These are phyloP conservation scores for Endoconidiophora laricicola DNA, from an alignment of 2,329 filamentous ascomycete species.

Conservation along the genomic window DNA sequence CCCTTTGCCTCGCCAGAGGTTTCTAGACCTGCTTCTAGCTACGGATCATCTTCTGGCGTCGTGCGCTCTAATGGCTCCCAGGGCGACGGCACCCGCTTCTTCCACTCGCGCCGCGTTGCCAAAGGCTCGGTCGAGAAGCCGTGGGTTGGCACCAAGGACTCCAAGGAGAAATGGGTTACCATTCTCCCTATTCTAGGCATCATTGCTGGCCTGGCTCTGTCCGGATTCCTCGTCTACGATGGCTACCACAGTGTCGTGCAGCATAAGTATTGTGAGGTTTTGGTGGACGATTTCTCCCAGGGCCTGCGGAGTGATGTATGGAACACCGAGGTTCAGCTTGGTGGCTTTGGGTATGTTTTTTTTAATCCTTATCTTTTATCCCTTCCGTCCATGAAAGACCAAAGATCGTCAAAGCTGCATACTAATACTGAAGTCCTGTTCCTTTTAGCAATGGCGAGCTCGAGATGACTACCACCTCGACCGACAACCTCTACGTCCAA, in stretches of 20 bases:
- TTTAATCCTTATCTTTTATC: neutral
- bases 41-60: constrained; percentile 26
- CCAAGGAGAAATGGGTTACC: constrained; percentile 73
- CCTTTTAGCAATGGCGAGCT: constrained; percentile 58
- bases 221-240: constrained; percentile 59
- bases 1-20: constrained; percentile 29
- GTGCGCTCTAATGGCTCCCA: constrained; percentile 20
- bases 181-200: constrained; percentile 63
- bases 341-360: constrained; percentile 53
- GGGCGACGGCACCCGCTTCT: constrained; percentile 36
- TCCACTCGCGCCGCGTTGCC: constrained; percentile 55
- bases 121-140: constrained; percentile 62
- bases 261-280: constrained; percentile 54
- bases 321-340: constrained; percentile 59
- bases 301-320: constrained; percentile 46
- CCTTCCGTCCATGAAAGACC: neutral
- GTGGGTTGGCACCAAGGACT: constrained; percentile 57
- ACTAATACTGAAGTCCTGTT: neutral
- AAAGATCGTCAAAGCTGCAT: neutral
- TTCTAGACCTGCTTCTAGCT: constrained; percentile 32
- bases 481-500: constrained; percentile 60
- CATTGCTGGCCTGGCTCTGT: constrained; percentile 47
- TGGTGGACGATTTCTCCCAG: constrained; percentile 47
- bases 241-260: constrained; percentile 54
- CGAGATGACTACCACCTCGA: constrained; percentile 52